These are phyloP conservation scores for Fusarium chaquense DNA, from an alignment of 2,329 filamentous ascomycete species.

Conservation along the genomic window DNA sequence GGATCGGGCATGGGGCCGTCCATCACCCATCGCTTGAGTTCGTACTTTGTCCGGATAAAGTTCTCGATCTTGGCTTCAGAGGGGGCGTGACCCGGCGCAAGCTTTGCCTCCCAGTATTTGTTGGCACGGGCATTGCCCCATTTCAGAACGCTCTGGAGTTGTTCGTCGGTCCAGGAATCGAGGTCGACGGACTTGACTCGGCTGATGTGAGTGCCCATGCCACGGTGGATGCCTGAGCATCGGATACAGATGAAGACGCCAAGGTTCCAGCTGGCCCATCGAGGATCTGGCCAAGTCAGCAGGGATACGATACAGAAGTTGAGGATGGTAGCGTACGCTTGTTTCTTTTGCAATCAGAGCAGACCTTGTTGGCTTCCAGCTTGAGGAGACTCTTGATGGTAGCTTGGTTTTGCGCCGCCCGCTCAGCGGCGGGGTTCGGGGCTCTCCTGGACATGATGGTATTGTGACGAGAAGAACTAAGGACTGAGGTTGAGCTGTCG, in stretches of 20 bases:
- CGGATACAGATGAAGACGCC: slow-evolving; percentile 98
- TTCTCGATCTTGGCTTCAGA: slow-evolving; percentile 99
- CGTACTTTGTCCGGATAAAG: slow-evolving; percentile 99
- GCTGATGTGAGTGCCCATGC: slow-evolving; percentile 99
- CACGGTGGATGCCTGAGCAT: slow-evolving; percentile 97
- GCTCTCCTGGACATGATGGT: slow-evolving; percentile 80
- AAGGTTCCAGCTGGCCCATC: slow-evolving; percentile 99
- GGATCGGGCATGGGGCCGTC: slow-evolving; percentile 95
- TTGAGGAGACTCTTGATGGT: slow-evolving; percentile 96
- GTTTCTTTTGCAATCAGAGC: slow-evolving; percentile 98
- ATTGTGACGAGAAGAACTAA: slow-evolving; percentile 3
- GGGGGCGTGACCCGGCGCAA: slow-evolving; percentile 89
- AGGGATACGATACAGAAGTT: background rate
- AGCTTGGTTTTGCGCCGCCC: slow-evolving; percentile 91
- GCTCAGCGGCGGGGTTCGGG: slow-evolving; percentile 82
- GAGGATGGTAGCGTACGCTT: slow-evolving; percentile 75
- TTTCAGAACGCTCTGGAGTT: slow-evolving; percentile 90
- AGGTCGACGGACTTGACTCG: slow-evolving; percentile 98
- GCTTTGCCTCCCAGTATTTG: slow-evolving; percentile 98
- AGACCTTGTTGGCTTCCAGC: slow-evolving; percentile 94
- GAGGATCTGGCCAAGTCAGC: slow-evolving; percentile 73
- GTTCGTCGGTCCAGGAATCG: slow-evolving; percentile 98
- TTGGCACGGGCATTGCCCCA: slow-evolving; percentile 98
- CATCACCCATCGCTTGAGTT: slow-evolving; percentile 99
- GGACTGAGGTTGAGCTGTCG: slow-evolving; percentile 1